Evolutionary conservation across 164 flowering plant species (phyloP).

Genomic region (Chloranthus sessilifolius): DNA sequence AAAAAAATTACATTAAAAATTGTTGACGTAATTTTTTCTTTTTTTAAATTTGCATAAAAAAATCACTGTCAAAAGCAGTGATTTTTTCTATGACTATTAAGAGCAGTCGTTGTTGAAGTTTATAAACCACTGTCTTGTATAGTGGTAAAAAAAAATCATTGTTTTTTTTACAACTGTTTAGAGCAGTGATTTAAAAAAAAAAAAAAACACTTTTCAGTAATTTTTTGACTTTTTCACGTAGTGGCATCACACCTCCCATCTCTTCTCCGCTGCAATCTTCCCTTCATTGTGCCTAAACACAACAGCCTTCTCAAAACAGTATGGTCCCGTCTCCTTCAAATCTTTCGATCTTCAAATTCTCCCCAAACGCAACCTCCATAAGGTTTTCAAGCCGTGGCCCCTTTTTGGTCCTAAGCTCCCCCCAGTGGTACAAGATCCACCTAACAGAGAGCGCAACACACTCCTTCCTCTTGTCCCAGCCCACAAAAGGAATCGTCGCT

Average conservation of each 20-base stretch:
- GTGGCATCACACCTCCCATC: conserved; percentile 52
- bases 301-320: conserved; percentile 58
- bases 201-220: no score
- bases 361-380: conserved; percentile 49
- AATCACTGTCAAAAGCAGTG: no score
- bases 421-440: conserved; percentile 75
- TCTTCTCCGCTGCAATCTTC: conserved; percentile 55
- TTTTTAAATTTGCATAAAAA: no score
- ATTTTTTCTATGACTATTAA: no score
- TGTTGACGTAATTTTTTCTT: no score
- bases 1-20: no score
- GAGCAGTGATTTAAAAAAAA: no score
- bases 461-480: conserved; percentile 48
- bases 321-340: conserved; percentile 20
- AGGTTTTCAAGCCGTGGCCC: conserved; percentile 43
- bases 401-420: conserved; percentile 54
- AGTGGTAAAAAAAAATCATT: no score
- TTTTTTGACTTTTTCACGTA: no score
- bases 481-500: conserved; percentile 58
- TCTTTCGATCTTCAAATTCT: conserved; percentile 39
- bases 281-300: conserved; percentile 82
- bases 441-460: conserved; percentile 38
- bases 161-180: no score
- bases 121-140: no score
- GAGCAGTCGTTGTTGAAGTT: no score